Evolutionary conservation across 2,329 filamentous ascomycete genomes (phyloP), one percentile per base, ranked within the genome.

Genomic region (Coniosporium tulheliwenetii): DNA sequence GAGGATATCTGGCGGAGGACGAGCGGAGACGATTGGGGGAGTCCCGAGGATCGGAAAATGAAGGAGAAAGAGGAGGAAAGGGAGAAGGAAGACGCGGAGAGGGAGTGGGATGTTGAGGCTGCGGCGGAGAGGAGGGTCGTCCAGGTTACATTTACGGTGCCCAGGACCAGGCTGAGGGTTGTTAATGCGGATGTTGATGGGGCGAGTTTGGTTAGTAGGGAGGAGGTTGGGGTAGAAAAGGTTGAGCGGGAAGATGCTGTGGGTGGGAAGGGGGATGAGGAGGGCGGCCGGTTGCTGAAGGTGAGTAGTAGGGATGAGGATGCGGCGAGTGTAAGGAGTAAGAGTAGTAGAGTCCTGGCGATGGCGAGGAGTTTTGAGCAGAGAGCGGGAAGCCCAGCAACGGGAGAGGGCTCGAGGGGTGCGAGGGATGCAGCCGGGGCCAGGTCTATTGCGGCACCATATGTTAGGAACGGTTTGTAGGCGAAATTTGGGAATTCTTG

Each of bases 141-240:
- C n/a, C 67, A 67, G 41, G 62, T 71, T 54, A 91, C 93, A 75
- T 96, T 94, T 59, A 95, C 89, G 0, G 85, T 95, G 44, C 89
- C 91, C 2, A 85, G 81, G 57, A 81, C 89, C 59, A 76, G 77
- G 50, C 62, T 96, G 46, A 67, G 89, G 19, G 86, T 96, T n/a
- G 89, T 95, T 14, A 96, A 96, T 57, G 79, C 75, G 39, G 81
- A 81, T 52, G 61, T 67, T 39, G 59, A 64, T 45, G 47, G 55
- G 41, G 53, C 53, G 30, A 61, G 56, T 47, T 36, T 59, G 48
- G 44, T 30, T 37, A 44, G 30, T 34, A 16, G 40, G 30, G 43
- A 40, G 38, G 39, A 10, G 26, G 38, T 12, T 30, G 32, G 10
- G 32, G 36, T 30, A 40, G 36, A 37, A 30, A 37, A 36, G 34